Evolutionary conservation across 306 rosid species (phyloP).

Genomic region (Pterocarpus santalinus): DNA sequence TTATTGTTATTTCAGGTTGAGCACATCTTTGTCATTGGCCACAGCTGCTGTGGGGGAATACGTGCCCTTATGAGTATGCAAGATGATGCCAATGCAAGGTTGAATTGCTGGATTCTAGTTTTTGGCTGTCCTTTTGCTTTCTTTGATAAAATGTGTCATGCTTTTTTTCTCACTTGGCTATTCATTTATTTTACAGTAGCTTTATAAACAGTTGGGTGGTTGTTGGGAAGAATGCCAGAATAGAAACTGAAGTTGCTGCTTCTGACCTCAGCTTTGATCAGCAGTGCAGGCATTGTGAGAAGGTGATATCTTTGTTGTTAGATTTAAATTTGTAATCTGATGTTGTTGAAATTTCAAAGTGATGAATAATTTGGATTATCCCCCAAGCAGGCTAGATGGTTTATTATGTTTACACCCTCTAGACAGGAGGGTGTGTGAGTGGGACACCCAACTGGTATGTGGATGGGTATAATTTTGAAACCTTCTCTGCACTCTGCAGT

Average conservation of each 20-base stretch:
- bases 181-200: constrained; percentile 49
- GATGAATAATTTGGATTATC: background rate
- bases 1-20: constrained; percentile 68
- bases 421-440: background rate
- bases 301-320: constrained; percentile 56
- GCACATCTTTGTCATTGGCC: constrained; percentile 88
- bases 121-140: constrained; percentile 24
- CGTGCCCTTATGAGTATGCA: constrained; percentile 94
- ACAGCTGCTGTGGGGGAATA: constrained; percentile 98
- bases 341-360: constrained; percentile 24
- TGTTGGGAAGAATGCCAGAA: constrained; percentile 76
- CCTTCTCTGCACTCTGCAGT: background rate
- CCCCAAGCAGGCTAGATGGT: constrained; percentile 2
- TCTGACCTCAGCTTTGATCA: constrained; percentile 77
- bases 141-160: background rate
- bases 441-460: background rate
- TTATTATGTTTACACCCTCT: background rate
- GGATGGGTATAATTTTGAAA: constrained; percentile 2
- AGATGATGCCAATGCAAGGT: constrained; percentile 74
- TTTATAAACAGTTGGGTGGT: constrained; percentile 88
- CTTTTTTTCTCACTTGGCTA: constrained; percentile 42
- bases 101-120: constrained; percentile 36
- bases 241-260: constrained; percentile 73
- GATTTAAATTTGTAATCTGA: constrained; percentile 18
- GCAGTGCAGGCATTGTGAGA: constrained; percentile 92